These are phyloP conservation scores for Pulveroboletus sp. DNA, from an alignment of 768 basidiomycete species.

Conservation along the genomic window DNA sequence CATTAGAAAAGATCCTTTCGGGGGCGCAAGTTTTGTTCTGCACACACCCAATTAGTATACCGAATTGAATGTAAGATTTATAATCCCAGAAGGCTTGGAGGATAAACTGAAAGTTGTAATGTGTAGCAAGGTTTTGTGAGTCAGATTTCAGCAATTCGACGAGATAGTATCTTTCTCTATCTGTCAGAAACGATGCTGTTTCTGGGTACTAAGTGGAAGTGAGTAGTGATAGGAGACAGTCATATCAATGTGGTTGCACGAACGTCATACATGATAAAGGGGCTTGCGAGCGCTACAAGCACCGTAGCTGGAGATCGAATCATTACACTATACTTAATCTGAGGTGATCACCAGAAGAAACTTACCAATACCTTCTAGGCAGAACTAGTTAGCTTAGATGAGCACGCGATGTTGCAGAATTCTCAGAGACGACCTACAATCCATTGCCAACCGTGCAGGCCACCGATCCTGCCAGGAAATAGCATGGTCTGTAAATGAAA, in stretches of 20 bases:
- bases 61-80: conserved; percentile 29
- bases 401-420: background rate
- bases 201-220: conserved; percentile 41
- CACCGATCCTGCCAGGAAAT: conserved; percentile 11
- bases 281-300: conserved; percentile 19
- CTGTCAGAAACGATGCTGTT: conserved; percentile 49
- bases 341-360: no score
- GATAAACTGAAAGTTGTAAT: conserved; percentile 42
- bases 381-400: conserved; percentile 14
- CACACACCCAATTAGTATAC: conserved; percentile 38
- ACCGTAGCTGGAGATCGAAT: conserved; percentile 13
- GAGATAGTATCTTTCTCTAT: conserved; percentile 37
- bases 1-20: background rate
- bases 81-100: conserved; percentile 45
- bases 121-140: conserved; percentile 37
- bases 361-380: conserved; percentile 18
- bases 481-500: background rate
- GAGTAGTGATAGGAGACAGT: background rate
- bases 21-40: background rate
- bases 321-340: background rate
- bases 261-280: conserved; percentile 52
- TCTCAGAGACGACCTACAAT: conserved; percentile 16
- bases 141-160: conserved; percentile 41
- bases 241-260: conserved; percentile 6
- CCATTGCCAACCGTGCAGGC: conserved; percentile 28